phyloP scores from a whole-genome alignment of 768 basidiomycete genomes.

The Naematelia encephala region DNA sequence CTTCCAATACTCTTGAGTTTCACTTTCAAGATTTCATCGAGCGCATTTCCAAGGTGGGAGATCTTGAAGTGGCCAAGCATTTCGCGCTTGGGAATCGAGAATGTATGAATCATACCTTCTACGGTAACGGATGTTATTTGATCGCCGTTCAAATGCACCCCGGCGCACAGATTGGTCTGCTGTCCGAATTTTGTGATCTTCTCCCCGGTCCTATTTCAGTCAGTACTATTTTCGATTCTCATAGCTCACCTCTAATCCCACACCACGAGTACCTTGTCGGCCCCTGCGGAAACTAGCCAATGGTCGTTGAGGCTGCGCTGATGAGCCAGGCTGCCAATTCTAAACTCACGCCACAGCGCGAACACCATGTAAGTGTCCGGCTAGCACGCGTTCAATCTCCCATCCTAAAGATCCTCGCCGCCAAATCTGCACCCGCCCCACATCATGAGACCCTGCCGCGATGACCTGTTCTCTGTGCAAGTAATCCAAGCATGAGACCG shows the following conservation, averaged over 20 bases:
- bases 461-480: constrained; percentile 82
- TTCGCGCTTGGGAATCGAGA: constrained; percentile 81
- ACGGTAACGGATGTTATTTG: constrained; percentile 86
- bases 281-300: constrained; percentile 78
- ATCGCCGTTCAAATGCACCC: constrained; percentile 78
- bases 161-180: constrained; percentile 86
- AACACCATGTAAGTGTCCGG: constrained; percentile 74
- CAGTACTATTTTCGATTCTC: neutral
- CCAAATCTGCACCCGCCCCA: constrained; percentile 85
- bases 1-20: constrained; percentile 73
- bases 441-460: constrained; percentile 87
- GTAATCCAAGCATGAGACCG: constrained; percentile 86
- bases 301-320: constrained; percentile 62
- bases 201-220: constrained; percentile 62
- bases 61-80: constrained; percentile 92
- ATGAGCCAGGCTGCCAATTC: neutral
- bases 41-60: constrained; percentile 69
- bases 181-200: constrained; percentile 90
- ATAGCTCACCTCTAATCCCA: constrained; percentile 48
- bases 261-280: constrained; percentile 70
- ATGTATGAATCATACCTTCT: constrained; percentile 84
- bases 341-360: constrained; percentile 66
- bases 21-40: constrained; percentile 51
- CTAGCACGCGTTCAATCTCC: constrained; percentile 36
- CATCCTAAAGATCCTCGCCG: constrained; percentile 76